Evolutionary conservation across 148 eudicot species (phyloP).

Genomic region (Fallopia convolvulus): DNA sequence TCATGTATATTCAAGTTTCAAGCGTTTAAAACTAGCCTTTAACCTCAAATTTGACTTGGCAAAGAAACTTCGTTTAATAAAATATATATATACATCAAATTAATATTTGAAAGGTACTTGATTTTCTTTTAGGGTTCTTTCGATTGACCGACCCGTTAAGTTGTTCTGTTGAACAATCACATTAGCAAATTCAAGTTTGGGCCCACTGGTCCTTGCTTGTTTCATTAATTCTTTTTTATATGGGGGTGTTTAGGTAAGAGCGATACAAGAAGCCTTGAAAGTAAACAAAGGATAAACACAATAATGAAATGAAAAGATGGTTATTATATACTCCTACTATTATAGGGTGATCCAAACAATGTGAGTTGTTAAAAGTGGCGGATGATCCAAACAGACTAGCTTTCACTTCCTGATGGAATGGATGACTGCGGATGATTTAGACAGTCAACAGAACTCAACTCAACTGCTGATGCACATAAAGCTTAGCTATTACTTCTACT

Average conservation of each 20-base stretch:
- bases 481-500: conserved; percentile 4
- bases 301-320: neutral
- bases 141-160: too few relatives aligned
- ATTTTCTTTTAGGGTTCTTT: too few relatives aligned
- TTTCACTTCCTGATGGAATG: neutral
- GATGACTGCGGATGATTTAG: neutral
- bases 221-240: too few relatives aligned
- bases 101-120: too few relatives aligned
- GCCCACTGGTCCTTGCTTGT: neutral
- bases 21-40: too few relatives aligned
- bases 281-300: neutral
- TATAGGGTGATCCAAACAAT: too few relatives aligned
- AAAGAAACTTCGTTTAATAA: neutral
- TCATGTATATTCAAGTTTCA: too few relatives aligned
- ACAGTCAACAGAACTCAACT: conserved; percentile 3
- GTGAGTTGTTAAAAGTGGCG: neutral
- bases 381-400: neutral
- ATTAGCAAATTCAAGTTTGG: neutral
- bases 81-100: too few relatives aligned
- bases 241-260: neutral
- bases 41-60: neutral
- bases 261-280: neutral
- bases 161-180: neutral
- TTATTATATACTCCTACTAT: neutral
- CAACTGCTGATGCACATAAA: neutral